phyloP scores from a whole-genome alignment of 1,139 yeast genomes.

The Yamadazyma mexicana region DNA sequence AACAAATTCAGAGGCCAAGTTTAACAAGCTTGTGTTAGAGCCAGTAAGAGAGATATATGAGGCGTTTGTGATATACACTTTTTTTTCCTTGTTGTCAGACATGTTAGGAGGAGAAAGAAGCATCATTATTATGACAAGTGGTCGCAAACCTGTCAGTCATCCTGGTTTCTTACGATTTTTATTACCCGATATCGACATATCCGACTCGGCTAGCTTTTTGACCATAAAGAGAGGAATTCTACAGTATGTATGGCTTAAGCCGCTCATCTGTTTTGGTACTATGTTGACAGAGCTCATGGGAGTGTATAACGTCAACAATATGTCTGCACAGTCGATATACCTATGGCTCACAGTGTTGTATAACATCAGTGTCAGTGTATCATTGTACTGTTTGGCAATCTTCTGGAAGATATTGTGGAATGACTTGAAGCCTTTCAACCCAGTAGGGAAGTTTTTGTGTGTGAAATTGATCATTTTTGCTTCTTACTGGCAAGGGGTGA shows the following conservation, averaged over 20 bases:
- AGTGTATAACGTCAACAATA: constrained; percentile 50
- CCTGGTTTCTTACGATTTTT: constrained; percentile 58
- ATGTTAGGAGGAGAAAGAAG: constrained; percentile 90
- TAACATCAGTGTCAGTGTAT: constrained; percentile 76
- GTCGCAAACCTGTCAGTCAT: constrained; percentile 71
- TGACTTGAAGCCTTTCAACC: constrained; percentile 78
- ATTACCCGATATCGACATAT: constrained; percentile 68
- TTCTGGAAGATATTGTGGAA: constrained; percentile 87
- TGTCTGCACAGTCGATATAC: constrained; percentile 52
- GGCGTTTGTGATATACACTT: constrained; percentile 93
- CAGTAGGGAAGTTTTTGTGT: constrained; percentile 90
- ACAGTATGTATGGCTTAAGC: constrained; percentile 96
- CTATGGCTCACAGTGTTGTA: constrained; percentile 71
- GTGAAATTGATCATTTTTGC: constrained; percentile 93
- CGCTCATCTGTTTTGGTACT: constrained; percentile 63
- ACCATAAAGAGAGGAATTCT: constrained; percentile 79
- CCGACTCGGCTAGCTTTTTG: constrained; percentile 81
- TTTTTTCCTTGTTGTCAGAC: constrained; percentile 77
- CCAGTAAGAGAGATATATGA: constrained; percentile 90
- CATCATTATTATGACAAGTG: constrained; percentile 72
- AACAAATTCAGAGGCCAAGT: constrained; percentile 35
- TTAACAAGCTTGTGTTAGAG: constrained; percentile 54
- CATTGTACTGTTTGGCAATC: constrained; percentile 81
- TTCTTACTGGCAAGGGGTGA: constrained; percentile 92
- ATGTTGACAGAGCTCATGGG: constrained; percentile 53